Evolutionary conservation across 1,139 yeast genomes (phyloP), one percentile per base, ranked within the genome.

Genomic region (Suhomyces guaymorum): DNA sequence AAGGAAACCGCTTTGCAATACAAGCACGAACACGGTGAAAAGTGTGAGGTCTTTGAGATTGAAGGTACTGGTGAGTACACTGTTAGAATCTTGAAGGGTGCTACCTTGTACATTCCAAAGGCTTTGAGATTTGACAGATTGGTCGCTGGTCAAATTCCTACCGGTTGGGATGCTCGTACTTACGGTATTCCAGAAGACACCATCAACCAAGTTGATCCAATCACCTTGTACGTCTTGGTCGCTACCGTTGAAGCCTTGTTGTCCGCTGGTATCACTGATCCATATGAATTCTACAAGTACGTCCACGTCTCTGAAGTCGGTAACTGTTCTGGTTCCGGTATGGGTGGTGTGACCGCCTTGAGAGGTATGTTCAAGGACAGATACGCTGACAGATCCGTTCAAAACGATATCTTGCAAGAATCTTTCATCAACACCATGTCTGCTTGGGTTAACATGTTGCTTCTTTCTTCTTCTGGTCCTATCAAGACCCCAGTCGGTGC

Each of bases 401-500:
- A 92, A 73, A 92, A 87, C 60, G 98, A 92, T 67, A 84, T 92
- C 52, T 75, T 92, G 54, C 98, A 90, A 70, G 98, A 92, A 68
- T 90, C 98, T 40, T 92, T 92, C 70, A 89, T 94, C 70, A 92
- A 92, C 75, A 92, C 98, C 41, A 92, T 92, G 97, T 78, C 96
- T 49, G 98, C 98, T 46, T 92, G 98, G 98, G 96, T 92, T 50
- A 92, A 92, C 60, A 92, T 92, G 98, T 78, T 92, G 74, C 75
- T 92, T 62, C 74, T 92, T 47, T 90, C 97, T 15, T 84, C 97
- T n/a, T 87, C 97, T 42, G 98, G 98, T 69, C 98, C 98, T 44
- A 89, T 90, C 63, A 90, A 90, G 78, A 92, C 98, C 19, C 97
- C 98, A 38, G 98, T 92, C 41, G 98, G 96, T 72, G 98, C 98